Evolutionary conservation across 2,329 filamentous ascomycete species (phyloP).

Genomic region (Cladosporium sphaerospermum): DNA sequence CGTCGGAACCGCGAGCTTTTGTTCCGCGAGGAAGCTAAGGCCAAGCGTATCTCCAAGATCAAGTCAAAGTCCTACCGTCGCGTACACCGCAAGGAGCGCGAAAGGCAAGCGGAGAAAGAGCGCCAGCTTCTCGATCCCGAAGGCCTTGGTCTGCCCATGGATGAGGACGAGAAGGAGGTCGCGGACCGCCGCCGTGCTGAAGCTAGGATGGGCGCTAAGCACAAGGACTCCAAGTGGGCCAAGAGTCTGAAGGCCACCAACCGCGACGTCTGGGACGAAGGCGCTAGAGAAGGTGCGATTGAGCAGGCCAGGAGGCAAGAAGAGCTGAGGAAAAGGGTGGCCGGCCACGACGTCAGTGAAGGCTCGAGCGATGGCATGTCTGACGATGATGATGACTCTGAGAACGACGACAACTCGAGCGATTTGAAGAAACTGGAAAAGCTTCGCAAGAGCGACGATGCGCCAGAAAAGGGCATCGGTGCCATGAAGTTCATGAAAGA

Average conservation of each 20-base stretch:
- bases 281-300: conserved; percentile 67
- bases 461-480: conserved; percentile 52
- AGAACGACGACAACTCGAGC: conserved; percentile 41
- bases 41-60: conserved; percentile 96
- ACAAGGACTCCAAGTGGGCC: conserved; percentile 87
- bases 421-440: conserved; percentile 33
- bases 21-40: conserved; percentile 80
- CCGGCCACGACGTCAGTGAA: conserved; percentile 60
- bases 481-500: conserved; percentile 93
- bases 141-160: conserved; percentile 53
- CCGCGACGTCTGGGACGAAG: conserved; percentile 80
- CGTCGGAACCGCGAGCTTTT: conserved; percentile 76
- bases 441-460: conserved; percentile 32
- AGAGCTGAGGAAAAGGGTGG: conserved; percentile 71
- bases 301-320: conserved; percentile 80
- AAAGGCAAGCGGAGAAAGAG: conserved; percentile 53
- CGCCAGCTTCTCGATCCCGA: conserved; percentile 49
- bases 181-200: conserved; percentile 71
- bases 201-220: conserved; percentile 77
- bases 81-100: conserved; percentile 75
- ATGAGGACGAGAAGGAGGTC: conserved; percentile 59
- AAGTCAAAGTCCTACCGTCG: conserved; percentile 94
- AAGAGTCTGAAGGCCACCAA: conserved; percentile 75
- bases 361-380: conserved; percentile 39
- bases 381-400: conserved; percentile 54